Evolutionary conservation across 345 rosid genomes (phyloP).

Genomic region (Linum lewisii): DNA sequence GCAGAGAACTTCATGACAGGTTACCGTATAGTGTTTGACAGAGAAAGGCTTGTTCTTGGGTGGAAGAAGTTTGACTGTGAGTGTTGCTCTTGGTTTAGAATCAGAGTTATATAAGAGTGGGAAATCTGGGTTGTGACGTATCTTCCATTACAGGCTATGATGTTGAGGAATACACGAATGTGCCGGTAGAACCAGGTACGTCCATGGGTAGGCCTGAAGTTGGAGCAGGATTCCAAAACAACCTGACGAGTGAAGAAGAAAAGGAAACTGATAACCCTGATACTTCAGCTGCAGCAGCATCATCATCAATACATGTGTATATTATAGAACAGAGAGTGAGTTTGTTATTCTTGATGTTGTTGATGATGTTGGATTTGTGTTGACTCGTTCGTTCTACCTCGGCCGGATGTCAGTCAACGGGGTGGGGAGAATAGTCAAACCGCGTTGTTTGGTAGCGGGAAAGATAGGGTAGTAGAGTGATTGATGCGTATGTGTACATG

Average conservation of each 20-base stretch:
- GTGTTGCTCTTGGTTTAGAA: conserved; percentile 13
- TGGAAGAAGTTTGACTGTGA: conserved; percentile 77
- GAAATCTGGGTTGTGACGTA: too few relatives aligned
- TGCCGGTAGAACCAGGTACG: conserved; percentile 29
- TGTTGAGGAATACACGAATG: conserved; percentile 26
- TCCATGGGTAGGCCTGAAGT: conserved; percentile 48
- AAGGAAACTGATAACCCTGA: conserved; percentile 21
- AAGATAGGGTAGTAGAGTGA: too few relatives aligned
- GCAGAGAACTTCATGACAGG: conserved; percentile 92
- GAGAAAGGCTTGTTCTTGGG: conserved; percentile 61
- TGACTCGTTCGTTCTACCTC: neutral
- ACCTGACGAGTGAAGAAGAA: conserved; percentile 24
- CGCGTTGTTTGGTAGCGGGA: too few relatives aligned
- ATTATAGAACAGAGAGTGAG: neutral
- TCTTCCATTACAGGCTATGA: conserved; percentile 48
- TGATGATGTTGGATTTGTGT: neutral
- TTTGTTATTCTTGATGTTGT: neutral
- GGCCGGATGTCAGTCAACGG: neutral
- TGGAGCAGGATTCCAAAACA: conserved; percentile 44
- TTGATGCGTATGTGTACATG: too few relatives aligned
- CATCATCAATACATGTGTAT: neutral
- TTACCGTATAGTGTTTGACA: conserved; percentile 61
- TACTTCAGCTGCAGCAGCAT: conserved; percentile 23
- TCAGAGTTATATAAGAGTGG: too few relatives aligned
- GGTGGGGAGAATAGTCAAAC: too few relatives aligned